Conservation (phyloP, 2,329 filamentous ascomycete genomes). For the Pseudogymnoascus sp. region DNA sequence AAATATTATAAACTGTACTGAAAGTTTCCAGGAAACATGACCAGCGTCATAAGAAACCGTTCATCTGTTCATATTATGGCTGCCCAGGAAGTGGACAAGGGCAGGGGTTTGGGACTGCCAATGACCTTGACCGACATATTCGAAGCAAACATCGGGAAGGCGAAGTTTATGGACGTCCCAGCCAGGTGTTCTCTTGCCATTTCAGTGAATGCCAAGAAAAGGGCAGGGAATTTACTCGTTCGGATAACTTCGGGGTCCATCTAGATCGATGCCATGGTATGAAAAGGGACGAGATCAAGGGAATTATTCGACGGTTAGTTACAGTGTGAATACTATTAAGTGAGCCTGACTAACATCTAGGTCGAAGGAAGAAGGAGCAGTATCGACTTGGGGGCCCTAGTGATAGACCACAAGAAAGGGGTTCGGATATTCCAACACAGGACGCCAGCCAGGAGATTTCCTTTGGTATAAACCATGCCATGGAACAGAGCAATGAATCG, state of each 20-base stretch:
- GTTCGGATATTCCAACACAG: not conserved
- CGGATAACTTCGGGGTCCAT: conserved; percentile 83
- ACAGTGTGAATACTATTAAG: conserved; percentile 1
- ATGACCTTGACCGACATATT: conserved; percentile 75
- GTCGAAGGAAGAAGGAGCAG: conserved; percentile 10
- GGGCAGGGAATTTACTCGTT: conserved; percentile 68
- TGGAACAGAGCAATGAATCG: conserved; percentile 5
- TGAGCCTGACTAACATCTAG: conserved; percentile 1
- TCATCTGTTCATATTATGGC: conserved; percentile 48
- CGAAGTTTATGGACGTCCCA: conserved; percentile 37
- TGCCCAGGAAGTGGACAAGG: conserved; percentile 44
- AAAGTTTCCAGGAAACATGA: conserved; percentile 59
- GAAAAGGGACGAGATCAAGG: conserved; percentile 33
- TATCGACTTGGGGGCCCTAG: not conserved
- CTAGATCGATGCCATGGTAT: conserved; percentile 58
- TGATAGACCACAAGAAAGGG: conserved; percentile 18
- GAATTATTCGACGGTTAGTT: conserved; percentile 42
- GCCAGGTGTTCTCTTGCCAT: conserved; percentile 54
- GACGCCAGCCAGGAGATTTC: conserved; percentile 14
- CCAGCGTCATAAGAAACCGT: conserved; percentile 61
- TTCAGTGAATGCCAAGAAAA: conserved; percentile 48
- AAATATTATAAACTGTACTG: conserved; percentile 18
- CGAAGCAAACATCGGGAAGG: conserved; percentile 58
- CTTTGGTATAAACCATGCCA: not conserved
- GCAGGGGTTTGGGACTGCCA: conserved; percentile 68